phyloP scores from a whole-genome alignment of 805 yeast species.

The Cyberlindnera subsufficiens region DNA sequence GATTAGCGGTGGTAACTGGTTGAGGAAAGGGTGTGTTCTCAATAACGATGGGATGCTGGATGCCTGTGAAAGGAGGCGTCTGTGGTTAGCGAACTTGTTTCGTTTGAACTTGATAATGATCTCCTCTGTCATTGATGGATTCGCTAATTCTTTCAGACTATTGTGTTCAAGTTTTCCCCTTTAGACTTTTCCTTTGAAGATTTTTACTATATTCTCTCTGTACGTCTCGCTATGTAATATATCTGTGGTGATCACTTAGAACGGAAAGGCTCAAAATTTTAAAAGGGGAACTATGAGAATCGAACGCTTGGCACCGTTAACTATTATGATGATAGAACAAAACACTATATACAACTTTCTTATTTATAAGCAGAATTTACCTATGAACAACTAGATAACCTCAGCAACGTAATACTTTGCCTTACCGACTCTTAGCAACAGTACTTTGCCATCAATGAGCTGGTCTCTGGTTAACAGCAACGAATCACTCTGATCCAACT shows the following conservation, averaged over 20 bases:
- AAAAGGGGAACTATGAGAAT: neutral
- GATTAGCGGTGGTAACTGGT: neutral
- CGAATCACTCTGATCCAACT: constrained; percentile 45
- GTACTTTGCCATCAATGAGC: constrained; percentile 51
- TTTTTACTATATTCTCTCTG: too few relatives aligned
- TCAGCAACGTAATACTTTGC: constrained; percentile 56
- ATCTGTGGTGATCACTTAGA: too few relatives aligned
- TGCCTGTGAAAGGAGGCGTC: neutral
- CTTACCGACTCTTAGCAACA: constrained; percentile 74
- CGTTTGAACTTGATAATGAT: neutral
- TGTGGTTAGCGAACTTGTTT: neutral
- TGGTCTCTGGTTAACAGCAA: constrained; percentile 43
- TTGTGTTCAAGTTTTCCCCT: too few relatives aligned
- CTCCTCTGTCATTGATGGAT: neutral
- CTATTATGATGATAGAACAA: neutral
- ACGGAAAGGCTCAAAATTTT: too few relatives aligned
- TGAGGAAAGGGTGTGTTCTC: neutral
- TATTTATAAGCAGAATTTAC: neutral
- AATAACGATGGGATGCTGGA: neutral
- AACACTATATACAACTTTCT: neutral
- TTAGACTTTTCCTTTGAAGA: too few relatives aligned
- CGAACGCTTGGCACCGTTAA: neutral
- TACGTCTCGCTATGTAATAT: too few relatives aligned
- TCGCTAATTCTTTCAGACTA: too few relatives aligned
- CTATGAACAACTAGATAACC: constrained; percentile 3